Evolutionary conservation across 2,329 filamentous ascomycete genomes (phyloP).

Genomic region (Aspergillus pseudonomiae): DNA sequence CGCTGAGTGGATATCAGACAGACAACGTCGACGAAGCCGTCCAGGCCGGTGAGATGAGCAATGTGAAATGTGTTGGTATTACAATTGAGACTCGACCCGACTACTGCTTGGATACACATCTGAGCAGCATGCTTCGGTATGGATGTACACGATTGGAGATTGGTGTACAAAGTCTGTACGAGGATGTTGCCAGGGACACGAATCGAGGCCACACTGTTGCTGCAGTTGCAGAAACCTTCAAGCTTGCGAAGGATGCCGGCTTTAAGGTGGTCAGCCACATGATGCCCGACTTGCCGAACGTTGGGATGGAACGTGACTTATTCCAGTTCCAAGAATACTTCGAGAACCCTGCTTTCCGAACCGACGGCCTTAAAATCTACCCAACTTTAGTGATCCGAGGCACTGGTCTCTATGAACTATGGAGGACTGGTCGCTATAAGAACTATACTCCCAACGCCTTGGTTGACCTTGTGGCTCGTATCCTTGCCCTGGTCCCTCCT

Average conservation of each 20-base stretch:
- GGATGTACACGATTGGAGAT: slow-evolving; percentile 94
- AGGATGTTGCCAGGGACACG: slow-evolving; percentile 96
- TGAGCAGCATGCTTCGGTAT: slow-evolving; percentile 96
- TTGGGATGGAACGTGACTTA: slow-evolving; percentile 96
- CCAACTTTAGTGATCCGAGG: slow-evolving; percentile 96
- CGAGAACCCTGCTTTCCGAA: slow-evolving; percentile 92
- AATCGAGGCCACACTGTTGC: slow-evolving; percentile 96
- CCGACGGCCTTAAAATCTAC: slow-evolving; percentile 97
- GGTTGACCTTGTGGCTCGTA: slow-evolving; percentile 94
- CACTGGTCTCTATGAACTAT: slow-evolving; percentile 94
- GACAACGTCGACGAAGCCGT: slow-evolving; percentile 95
- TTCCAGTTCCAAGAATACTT: slow-evolving; percentile 99
- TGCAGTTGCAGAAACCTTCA: slow-evolving; percentile 94
- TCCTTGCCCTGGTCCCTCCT: slow-evolving; percentile 88
- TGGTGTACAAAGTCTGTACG: slow-evolving; percentile 94
- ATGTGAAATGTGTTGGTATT: slow-evolving; percentile 96
- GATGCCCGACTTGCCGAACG: slow-evolving; percentile 98
- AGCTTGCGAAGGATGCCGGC: slow-evolving; percentile 93
- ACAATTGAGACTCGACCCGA: slow-evolving; percentile 97
- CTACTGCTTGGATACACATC: slow-evolving; percentile 93
- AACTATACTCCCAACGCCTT: slow-evolving; percentile 98
- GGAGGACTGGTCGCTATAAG: slow-evolving; percentile 95
- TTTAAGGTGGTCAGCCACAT: slow-evolving; percentile 99
- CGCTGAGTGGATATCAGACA: slow-evolving; percentile 92
- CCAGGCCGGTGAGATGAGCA: slow-evolving; percentile 91